Evolutionary conservation across 371 early-diverging fungal species (phyloP).

Genomic region (Mucor mucedo): DNA sequence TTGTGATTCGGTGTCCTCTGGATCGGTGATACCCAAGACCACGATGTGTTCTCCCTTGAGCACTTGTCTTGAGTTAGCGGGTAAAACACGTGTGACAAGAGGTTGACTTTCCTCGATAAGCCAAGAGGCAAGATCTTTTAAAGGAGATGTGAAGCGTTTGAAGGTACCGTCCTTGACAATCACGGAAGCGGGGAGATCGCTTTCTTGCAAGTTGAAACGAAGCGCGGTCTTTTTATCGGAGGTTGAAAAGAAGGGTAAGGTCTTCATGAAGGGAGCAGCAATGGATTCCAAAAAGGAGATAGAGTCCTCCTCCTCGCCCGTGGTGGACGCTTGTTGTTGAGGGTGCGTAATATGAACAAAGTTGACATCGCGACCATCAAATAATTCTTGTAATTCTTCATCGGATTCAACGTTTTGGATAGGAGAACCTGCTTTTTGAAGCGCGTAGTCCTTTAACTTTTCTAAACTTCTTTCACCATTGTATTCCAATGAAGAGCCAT

Average conservation of each 20-base stretch:
- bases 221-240: conserved; percentile 17
- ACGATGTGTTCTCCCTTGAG: conserved; percentile 18
- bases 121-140: conserved; percentile 16
- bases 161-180: conserved; percentile 30
- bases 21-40: conserved; percentile 22
- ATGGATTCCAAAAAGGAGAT: conserved; percentile 11
- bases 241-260: conserved; percentile 32
- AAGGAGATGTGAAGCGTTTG: conserved; percentile 12
- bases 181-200: conserved; percentile 16
- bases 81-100: conserved; percentile 17
- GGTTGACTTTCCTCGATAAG: conserved; percentile 25
- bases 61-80: conserved; percentile 21
- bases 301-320: not conserved
- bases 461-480: conserved; percentile 55
- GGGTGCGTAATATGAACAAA: conserved; percentile 26
- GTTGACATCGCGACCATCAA: conserved; percentile 26
- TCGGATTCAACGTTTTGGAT: conserved; percentile 14
- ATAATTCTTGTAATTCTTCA: conserved; percentile 1
- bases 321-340: not conserved
- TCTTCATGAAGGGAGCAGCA: conserved; percentile 29
- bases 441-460: conserved; percentile 50
- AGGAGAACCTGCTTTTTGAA: conserved; percentile 29
- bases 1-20: conserved; percentile 12
- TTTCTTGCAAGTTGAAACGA: conserved; percentile 9
- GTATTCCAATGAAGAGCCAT: conserved; percentile 45